Evolutionary conservation across 129 eudicot species (phyloP).

Genomic region (Apium graveolens): DNA sequence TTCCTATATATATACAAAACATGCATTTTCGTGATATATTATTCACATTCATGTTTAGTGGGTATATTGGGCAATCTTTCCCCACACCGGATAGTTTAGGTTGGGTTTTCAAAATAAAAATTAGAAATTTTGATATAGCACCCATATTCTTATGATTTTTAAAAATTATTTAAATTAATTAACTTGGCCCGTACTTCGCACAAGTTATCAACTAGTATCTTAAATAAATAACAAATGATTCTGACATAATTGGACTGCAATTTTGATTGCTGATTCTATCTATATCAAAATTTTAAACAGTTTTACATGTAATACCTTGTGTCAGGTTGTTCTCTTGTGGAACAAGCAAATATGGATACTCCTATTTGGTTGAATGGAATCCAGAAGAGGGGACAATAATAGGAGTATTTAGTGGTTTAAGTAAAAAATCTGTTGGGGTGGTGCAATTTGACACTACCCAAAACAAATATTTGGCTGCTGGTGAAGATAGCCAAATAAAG

Average conservation of each 20-base stretch:
- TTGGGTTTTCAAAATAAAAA: too few relatives aligned
- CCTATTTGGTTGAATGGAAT: slow-evolving; percentile 86
- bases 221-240: background rate
- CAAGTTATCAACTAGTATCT: too few relatives aligned
- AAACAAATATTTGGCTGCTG: slow-evolving; percentile 88
- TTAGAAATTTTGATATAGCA: too few relatives aligned
- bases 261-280: background rate
- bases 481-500: slow-evolving; percentile 83
- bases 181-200: too few relatives aligned
- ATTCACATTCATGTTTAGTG: too few relatives aligned
- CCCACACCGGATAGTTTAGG: too few relatives aligned
- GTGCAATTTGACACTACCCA: slow-evolving; percentile 84
- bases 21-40: too few relatives aligned
- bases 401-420: slow-evolving; percentile 64
- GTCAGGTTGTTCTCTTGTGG: slow-evolving; percentile 89
- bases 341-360: slow-evolving; percentile 87
- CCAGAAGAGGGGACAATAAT: slow-evolving; percentile 84
- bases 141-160: too few relatives aligned
- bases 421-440: slow-evolving; percentile 67
- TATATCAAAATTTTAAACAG: background rate
- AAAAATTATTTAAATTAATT: too few relatives aligned
- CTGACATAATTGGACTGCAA: background rate
- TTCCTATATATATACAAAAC: too few relatives aligned
- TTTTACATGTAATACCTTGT: slow-evolving; percentile 8
- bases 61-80: too few relatives aligned